Percentiles rank a stretch among this genome's conserved stretches.
Evolutionary conservation across 192 early-diverging fungal species (phyloP).

Genomic region (Oehlia diaphana): DNA sequence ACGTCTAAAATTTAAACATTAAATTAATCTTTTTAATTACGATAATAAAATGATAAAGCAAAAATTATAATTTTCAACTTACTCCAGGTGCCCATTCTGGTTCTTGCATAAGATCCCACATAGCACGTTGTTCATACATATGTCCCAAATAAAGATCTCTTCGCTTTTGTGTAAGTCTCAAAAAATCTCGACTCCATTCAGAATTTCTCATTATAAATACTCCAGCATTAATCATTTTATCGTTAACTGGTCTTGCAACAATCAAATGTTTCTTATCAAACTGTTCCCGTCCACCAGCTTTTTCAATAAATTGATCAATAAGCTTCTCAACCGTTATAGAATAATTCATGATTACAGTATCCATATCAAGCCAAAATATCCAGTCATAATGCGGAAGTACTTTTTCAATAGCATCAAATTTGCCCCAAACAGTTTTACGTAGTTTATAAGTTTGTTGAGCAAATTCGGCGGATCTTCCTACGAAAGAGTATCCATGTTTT

Average conservation of each 20-base stretch:
- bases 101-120: constrained; percentile 55
- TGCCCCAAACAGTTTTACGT: constrained; percentile 62
- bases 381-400: constrained; percentile 59
- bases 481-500: constrained; percentile 54
- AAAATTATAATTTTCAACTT: constrained; percentile 9
- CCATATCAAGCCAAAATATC: constrained; percentile 67
- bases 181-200: constrained; percentile 47
- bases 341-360: constrained; percentile 53
- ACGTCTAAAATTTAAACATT: constrained; percentile 24
- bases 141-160: constrained; percentile 40
- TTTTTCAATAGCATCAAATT: constrained; percentile 56
- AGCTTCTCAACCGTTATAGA: constrained; percentile 43
- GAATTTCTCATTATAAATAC: constrained; percentile 62
- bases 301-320: constrained; percentile 38
- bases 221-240: constrained; percentile 60
- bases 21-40: background rate
- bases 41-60: background rate
- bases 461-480: constrained; percentile 57
- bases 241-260: constrained; percentile 45
- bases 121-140: constrained; percentile 56
- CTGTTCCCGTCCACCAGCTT: constrained; percentile 19
- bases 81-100: constrained; percentile 38
- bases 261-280: constrained; percentile 51
- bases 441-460: constrained; percentile 47
- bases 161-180: constrained; percentile 44